Evolutionary conservation across 2,329 filamentous ascomycete genomes (phyloP).

Genomic region (Lachnellula suecica): DNA sequence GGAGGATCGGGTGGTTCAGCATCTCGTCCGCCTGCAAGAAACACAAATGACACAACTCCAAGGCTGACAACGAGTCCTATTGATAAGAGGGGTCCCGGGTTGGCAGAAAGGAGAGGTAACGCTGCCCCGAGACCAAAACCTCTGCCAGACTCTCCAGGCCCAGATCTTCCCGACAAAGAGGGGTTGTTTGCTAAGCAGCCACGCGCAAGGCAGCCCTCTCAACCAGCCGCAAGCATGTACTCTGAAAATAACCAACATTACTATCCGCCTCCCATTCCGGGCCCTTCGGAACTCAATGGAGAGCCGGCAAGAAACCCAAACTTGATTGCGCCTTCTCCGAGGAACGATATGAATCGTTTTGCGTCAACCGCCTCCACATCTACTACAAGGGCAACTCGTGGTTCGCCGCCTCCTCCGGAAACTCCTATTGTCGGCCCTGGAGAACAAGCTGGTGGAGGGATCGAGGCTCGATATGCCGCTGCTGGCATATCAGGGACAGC

Average conservation of each 20-base stretch:
- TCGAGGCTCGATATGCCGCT: conserved; percentile 88
- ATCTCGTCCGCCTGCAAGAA: conserved; percentile 20
- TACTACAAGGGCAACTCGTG: conserved; percentile 86
- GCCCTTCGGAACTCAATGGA: conserved; percentile 21
- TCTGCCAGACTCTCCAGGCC: conserved; percentile 78
- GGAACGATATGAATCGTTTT: conserved; percentile 56
- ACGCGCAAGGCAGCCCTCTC: conserved; percentile 33
- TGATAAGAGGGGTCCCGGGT: conserved; percentile 59
- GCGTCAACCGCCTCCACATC: conserved; percentile 88
- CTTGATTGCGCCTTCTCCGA: conserved; percentile 28
- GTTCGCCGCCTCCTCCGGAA: conserved; percentile 92
- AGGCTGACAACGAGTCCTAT: conserved; percentile 38
- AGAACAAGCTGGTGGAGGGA: conserved; percentile 71
- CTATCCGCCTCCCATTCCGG: conserved; percentile 54
- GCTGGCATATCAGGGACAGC: conserved; percentile 85
- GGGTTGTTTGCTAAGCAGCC: conserved; percentile 69
- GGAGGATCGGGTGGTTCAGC: conserved; percentile 21
- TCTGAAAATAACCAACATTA: conserved; percentile 39
- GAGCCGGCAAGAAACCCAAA: conserved; percentile 12
- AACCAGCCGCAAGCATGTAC: conserved; percentile 20
- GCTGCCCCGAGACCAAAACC: conserved; percentile 74
- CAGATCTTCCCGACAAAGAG: conserved; percentile 72
- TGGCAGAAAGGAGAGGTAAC: conserved; percentile 82
- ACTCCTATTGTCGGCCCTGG: conserved; percentile 79
- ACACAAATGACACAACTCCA: conserved; percentile 33